These are phyloP conservation scores for Xylaria sp. DNA, from an alignment of 2,329 filamentous ascomycete species.

Conservation along the genomic window DNA sequence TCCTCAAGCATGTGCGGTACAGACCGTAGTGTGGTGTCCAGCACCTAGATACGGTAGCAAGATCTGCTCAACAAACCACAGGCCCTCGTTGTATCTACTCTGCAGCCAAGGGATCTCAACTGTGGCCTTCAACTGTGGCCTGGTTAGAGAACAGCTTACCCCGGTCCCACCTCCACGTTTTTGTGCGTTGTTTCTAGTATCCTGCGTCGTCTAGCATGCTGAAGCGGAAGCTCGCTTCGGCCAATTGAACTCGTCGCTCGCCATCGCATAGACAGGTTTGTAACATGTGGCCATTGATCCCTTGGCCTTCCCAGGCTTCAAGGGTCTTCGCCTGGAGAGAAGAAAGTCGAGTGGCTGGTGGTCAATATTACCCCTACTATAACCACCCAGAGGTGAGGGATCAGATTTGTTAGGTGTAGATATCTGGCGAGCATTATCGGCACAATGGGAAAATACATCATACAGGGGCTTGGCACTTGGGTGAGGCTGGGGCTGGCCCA, in stretches of 20 bases:
- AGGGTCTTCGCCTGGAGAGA: conserved; percentile 16
- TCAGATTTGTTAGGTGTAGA: conserved; percentile 10
- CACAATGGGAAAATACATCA: conserved; percentile 29
- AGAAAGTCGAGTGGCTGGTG: conserved; percentile 36
- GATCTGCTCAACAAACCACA: conserved; percentile 22
- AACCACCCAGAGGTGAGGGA: conserved; percentile 22
- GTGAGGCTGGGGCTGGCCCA: conserved; percentile 31
- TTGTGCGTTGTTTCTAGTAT: conserved; percentile 34
- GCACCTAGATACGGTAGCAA: conserved; percentile 21
- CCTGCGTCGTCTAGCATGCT: conserved; percentile 28
- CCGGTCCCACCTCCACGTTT: conserved; percentile 39
- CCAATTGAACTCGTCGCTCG: conserved; percentile 20
- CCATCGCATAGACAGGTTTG: conserved; percentile 28
- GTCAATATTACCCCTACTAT: conserved; percentile 25
- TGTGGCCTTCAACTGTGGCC: conserved; percentile 22
- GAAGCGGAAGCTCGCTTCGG: conserved; percentile 19
- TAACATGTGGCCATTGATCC: conserved; percentile 23
- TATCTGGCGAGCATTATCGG: conserved; percentile 27
- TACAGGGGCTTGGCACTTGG: conserved; percentile 24
- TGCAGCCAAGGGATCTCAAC: conserved; percentile 37
- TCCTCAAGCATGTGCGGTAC: conserved; percentile 21
- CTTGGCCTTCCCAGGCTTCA: conserved; percentile 11
- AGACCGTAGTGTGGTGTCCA: conserved; percentile 3
- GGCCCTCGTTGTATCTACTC: conserved; percentile 26
- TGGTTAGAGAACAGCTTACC: conserved; percentile 35